Evolutionary conservation across 2,329 filamentous ascomycete species (phyloP).

Genomic region (Capronia americana): DNA sequence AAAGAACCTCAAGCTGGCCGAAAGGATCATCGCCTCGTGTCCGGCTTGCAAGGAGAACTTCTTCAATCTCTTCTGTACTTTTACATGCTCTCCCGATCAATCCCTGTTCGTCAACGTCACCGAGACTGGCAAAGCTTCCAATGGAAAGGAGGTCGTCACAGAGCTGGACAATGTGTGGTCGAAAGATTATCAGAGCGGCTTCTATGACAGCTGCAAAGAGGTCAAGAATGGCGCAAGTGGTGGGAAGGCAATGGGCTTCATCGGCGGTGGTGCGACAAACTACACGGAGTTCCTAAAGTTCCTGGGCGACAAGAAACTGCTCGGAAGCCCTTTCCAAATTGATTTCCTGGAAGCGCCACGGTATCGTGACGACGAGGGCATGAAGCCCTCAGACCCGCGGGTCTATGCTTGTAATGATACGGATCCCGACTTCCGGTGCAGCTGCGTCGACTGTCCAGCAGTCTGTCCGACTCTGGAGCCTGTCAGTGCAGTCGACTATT

Average conservation of each 20-base stretch:
- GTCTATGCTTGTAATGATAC: constrained; percentile 89
- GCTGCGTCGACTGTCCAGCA: constrained; percentile 88
- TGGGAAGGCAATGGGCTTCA: constrained; percentile 91
- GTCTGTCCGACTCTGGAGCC: constrained; percentile 83
- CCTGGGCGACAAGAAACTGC: constrained; percentile 83
- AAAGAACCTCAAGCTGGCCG: constrained; percentile 83
- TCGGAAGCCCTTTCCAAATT: constrained; percentile 96
- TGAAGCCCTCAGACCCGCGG: constrained; percentile 73
- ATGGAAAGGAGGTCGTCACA: constrained; percentile 71
- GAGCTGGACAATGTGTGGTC: constrained; percentile 91
- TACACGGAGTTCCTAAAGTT: constrained; percentile 88
- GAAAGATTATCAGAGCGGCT: constrained; percentile 79
- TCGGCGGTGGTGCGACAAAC: constrained; percentile 92
- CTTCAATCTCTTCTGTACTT: constrained; percentile 97
- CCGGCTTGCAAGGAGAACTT: constrained; percentile 98
- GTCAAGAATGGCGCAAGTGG: constrained; percentile 97
- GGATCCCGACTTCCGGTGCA: constrained; percentile 84
- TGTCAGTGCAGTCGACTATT: constrained; percentile 72
- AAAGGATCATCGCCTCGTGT: constrained; percentile 88
- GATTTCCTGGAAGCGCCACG: constrained; percentile 73
- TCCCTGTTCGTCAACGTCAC: constrained; percentile 96
- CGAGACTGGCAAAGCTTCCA: constrained; percentile 63
- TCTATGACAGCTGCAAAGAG: constrained; percentile 98
- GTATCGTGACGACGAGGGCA: constrained; percentile 65
- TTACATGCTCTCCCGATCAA: constrained; percentile 96